Base-by-base conservation (phyloP, 2,329 filamentous ascomycete species). In the Penicillium sp. region DNA sequence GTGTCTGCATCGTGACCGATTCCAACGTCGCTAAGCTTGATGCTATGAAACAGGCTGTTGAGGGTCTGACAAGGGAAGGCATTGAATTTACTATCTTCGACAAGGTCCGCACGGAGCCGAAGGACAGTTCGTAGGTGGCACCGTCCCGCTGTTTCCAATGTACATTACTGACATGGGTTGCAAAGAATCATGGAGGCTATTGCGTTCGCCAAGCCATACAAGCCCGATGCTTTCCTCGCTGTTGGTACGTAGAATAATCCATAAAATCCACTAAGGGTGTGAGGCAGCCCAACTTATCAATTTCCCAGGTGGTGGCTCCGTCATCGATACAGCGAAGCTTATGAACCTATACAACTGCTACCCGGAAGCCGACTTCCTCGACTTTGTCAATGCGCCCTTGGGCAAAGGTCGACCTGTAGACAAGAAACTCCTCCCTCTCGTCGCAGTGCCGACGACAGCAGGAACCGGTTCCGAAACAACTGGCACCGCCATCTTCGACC, bases 301-400 rank as follows among this genome's bases (percentile, higher is more conserved):
- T n/a, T 16, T 7, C 23, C 31, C 31, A 75, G 73, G 82, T 16
- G 87, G 91, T 62, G 94, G 94, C 34, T 95, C 90, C 36, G 94
- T 97, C 60, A 99, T 99, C 62, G 94, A 99, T 74, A 99, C 94
- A 0, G 93, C 94, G 49, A 99, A 99, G 75, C 81, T 99, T 51
- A 97, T 99, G 92, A 99, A 99, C 69, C 81, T 99, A 0, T 97
- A 97, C 76, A 89, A 87, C 0, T 86, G 85, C 57, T 96, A 91
- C 69, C 92, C 92, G 0, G 88, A 96, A 7, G 93, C 93, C 31
- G 89, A 94, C 63, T 96, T 99, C 69, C 81, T 97, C 33, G 93
- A 99, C 78, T 99, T 99, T 65, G 94, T 99, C 72, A 97, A 97
- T 67, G 93, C 93, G 0, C 94, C 94, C 0, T 77, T 97, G 0